phyloP scores from a whole-genome alignment of 2,329 filamentous ascomycete genomes.

The Rutstroemia sp. region DNA sequence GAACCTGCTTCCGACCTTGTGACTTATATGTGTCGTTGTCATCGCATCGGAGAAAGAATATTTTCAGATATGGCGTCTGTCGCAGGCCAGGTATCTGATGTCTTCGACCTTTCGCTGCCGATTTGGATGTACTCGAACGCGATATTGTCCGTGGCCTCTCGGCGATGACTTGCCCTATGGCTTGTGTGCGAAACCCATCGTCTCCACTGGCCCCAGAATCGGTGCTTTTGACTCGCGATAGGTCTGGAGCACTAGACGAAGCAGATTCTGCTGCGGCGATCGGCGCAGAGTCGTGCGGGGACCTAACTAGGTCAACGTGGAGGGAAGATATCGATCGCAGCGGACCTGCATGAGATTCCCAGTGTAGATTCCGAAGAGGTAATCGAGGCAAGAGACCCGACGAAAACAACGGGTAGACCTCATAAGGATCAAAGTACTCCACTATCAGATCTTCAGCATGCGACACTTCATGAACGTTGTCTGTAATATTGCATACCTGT shows the following conservation, averaged over 20 bases:
- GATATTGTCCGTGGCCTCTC: constrained; percentile 20
- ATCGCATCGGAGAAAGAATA: constrained; percentile 85
- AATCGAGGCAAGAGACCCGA: constrained; percentile 71
- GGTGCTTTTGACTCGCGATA: constrained; percentile 30
- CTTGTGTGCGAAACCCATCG: constrained; percentile 55
- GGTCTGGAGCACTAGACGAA: constrained; percentile 26
- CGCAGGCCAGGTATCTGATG: constrained; percentile 94
- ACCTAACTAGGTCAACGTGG: constrained; percentile 74
- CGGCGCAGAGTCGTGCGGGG: constrained; percentile 37
- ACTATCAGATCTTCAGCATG: constrained; percentile 43
- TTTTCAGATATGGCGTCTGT: constrained; percentile 87
- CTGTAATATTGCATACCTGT: constrained; percentile 46
- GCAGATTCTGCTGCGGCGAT: constrained; percentile 30
- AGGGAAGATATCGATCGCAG: constrained; percentile 89
- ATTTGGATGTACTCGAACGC: constrained; percentile 15
- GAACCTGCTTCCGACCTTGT: constrained; percentile 66
- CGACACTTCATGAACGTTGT: neutral
- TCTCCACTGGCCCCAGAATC: constrained; percentile 35
- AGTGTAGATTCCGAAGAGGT: constrained; percentile 86
- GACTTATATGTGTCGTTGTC: constrained; percentile 92
- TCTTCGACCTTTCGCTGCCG: constrained; percentile 50
- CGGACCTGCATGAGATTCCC: constrained; percentile 90
- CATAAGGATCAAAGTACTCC: constrained; percentile 92
- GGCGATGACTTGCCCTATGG: constrained; percentile 34
- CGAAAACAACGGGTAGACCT: constrained; percentile 75